Evolutionary conservation across 306 rosid genomes (phyloP).

Genomic region (Rosa persica): DNA sequence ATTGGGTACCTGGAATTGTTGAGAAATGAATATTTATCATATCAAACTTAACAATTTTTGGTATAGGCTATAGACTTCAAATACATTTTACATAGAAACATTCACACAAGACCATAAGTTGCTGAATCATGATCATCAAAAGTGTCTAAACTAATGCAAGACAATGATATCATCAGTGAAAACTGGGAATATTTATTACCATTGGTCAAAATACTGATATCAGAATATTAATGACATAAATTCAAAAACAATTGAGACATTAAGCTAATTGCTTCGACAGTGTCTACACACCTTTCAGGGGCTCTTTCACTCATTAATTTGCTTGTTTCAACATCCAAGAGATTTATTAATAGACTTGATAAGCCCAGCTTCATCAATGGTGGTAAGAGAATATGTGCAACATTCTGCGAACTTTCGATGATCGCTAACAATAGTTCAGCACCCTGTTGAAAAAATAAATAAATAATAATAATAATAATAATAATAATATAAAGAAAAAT

Average conservation of each 20-base stretch:
- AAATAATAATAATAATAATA: too few species aligned
- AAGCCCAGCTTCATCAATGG: constrained; percentile 79
- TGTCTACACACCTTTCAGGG: constrained; percentile 60
- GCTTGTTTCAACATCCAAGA: constrained; percentile 65
- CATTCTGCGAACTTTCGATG: constrained; percentile 60
- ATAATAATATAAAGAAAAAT: too few species aligned
- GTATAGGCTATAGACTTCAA: background rate
- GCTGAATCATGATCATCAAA: constrained; percentile 9
- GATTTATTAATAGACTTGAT: constrained; percentile 59
- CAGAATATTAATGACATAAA: background rate
- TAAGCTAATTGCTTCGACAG: background rate
- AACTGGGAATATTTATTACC: background rate
- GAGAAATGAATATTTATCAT: constrained; percentile 11
- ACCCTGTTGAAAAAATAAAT: constrained; percentile 47
- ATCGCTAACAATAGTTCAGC: constrained; percentile 67
- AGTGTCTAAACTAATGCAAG: background rate
- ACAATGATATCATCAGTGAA: background rate
- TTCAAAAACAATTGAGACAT: background rate
- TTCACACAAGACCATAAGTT: background rate
- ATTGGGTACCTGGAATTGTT: constrained; percentile 62
- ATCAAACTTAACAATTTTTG: background rate
- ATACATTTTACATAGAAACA: background rate
- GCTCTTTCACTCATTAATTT: constrained; percentile 54
- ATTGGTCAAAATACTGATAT: background rate
- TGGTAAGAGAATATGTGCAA: constrained; percentile 57